These are phyloP conservation scores for Ogataea nonfermentans DNA, from an alignment of 805 yeast genomes.

Conservation along the genomic window DNA sequence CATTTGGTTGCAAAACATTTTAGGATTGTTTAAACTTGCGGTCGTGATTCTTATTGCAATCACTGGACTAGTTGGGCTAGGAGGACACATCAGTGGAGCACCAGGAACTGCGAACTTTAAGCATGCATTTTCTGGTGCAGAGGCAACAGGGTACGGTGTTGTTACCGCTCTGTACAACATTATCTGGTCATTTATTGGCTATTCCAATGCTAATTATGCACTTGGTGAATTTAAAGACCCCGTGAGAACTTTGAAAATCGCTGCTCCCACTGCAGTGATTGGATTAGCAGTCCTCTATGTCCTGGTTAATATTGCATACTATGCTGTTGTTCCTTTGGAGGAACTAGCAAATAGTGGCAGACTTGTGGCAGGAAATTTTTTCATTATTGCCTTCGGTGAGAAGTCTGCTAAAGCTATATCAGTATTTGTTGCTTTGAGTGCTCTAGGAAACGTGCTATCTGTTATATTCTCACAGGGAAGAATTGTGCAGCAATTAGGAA, in stretches of 20 bases:
- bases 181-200: constrained; percentile 83
- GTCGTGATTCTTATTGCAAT: constrained; percentile 67
- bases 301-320: constrained; percentile 77
- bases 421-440: constrained; percentile 76
- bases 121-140: constrained; percentile 37
- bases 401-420: constrained; percentile 66
- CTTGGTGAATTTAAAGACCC: constrained; percentile 79
- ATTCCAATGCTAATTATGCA: constrained; percentile 81
- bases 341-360: constrained; percentile 58
- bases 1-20: constrained; percentile 56
- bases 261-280: constrained; percentile 73
- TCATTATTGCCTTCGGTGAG: constrained; percentile 65
- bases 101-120: constrained; percentile 31
- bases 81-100: constrained; percentile 51
- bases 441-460: constrained; percentile 76
- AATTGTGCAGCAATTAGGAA: constrained; percentile 73
- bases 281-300: constrained; percentile 63
- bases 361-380: constrained; percentile 73
- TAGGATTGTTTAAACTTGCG: constrained; percentile 71
- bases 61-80: constrained; percentile 82
- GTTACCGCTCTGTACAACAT: constrained; percentile 78
- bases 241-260: constrained; percentile 59
- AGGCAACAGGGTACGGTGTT: constrained; percentile 52
- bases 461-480: constrained; percentile 84
- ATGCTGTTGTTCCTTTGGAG: constrained; percentile 74